Base-by-base conservation (phyloP, 768 basidiomycete genomes). In the Nevesoporus exiguus region DNA sequence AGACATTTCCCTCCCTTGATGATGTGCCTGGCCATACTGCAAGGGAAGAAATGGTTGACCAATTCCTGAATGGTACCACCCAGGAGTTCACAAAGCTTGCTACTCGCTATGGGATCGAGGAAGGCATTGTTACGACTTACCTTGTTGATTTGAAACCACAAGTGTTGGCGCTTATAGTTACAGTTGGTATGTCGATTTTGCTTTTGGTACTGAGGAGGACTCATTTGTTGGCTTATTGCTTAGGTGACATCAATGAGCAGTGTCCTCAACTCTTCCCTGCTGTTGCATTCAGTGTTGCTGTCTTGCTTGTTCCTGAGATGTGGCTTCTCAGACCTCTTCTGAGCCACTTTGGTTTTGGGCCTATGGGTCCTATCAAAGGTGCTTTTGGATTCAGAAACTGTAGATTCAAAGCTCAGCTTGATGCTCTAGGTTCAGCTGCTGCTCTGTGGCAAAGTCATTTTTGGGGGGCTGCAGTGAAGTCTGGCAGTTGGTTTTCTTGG, bases 301-400 rank as follows among this genome's bases (percentile, higher is more conserved):
- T 3, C 19, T 2, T 62, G 22, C 54, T 62, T 30, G 17, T 63
- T 42, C 61, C 54, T 1, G 29, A 59, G 25, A 13, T n/a, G 6
- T 63, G 61, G 61, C 53, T 56, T 3, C 43, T 56, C 5, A 1
- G 25, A 11, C 61, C 46, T 5, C 46, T 63, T 7, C 13, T 62
- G 4, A 30, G 39, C 1, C 3, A 51, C 17, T 40, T 62, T 36
- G 61, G 61, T 14, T 63, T 62, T 4, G 57, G 61, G n/a, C 51
- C 61, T 34, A 7, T 11, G 1, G 61, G 60, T 1, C 51, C 46
- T 10, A 17, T 59, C n/a, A 55, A 55, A 48, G 51, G 61, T 62
- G 14, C 9, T 10, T 22, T 15, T 2, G 14, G 13, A 15, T 6
- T 13, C 19, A 9, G 13, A 5, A 6, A 46, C 15, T 7, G 10